phyloP scores from a whole-genome alignment of 176 grass and related monocot species.

The Phoenix roebelenii region DNA sequence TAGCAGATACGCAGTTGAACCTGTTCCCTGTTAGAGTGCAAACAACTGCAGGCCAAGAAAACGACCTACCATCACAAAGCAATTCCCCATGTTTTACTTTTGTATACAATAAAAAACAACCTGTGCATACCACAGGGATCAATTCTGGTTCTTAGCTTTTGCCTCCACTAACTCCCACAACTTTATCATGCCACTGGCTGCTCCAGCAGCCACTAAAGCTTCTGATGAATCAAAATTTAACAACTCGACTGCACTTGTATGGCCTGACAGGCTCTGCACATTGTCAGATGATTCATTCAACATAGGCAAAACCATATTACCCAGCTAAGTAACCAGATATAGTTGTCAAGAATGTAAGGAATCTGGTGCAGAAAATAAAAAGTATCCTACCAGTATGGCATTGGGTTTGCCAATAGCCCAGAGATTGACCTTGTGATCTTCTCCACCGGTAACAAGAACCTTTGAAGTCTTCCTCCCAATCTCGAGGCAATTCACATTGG shows the following conservation, averaged over 20 bases:
- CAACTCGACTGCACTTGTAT: constrained; percentile 78
- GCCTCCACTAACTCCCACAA: constrained; percentile 81
- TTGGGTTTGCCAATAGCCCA: constrained; percentile 81
- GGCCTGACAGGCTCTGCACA: constrained; percentile 60
- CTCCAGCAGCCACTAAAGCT: constrained; percentile 67
- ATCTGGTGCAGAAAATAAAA: too few species aligned
- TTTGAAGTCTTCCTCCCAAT: constrained; percentile 68
- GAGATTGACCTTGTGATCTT: constrained; percentile 87
- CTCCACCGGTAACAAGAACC: constrained; percentile 70
- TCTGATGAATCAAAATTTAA: constrained; percentile 84
- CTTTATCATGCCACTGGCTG: constrained; percentile 77
- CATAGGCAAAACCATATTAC: neutral
- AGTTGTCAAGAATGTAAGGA: too few species aligned
- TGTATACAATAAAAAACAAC: neutral
- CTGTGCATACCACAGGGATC: neutral
- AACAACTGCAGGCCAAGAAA: constrained; percentile 40
- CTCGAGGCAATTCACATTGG: constrained; percentile 75
- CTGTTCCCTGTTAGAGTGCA: constrained; percentile 84
- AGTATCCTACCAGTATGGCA: constrained; percentile 50
- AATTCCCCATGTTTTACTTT: neutral
- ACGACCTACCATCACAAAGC: constrained; percentile 2
- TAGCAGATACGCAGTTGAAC: constrained; percentile 70
- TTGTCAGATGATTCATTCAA: too few species aligned
- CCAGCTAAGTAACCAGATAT: neutral
- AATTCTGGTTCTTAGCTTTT: constrained; percentile 43